Evolutionary conservation across 106 monocot species (phyloP), one percentile per base, ranked within the genome.

Genomic region (Dendrobium nobile): DNA sequence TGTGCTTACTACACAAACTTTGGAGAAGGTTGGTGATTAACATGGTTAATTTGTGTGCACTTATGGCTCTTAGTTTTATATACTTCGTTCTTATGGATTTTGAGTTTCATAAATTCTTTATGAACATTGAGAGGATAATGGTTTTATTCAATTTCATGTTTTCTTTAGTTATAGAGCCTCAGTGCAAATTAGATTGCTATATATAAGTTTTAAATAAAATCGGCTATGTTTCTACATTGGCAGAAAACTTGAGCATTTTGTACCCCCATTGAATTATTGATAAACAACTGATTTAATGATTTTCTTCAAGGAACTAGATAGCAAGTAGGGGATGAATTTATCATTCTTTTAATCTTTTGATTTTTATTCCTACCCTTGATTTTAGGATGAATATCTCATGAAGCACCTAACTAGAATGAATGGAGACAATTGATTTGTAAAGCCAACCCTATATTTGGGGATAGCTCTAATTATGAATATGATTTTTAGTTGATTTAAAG

Each of bases 1-100:
- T 85, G 92, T 90, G 58, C 92, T 92, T 67, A 92, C 92, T 31
- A 92, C 92, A 41, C 88, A 92, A 81, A 92, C 92, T 4, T 54
- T 83, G 72, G 83, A 83, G 31, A 83, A 83, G 82, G 81, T 81
- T 77, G 54, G 81, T 41, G 19, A 26, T 19, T 72, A 75, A 22
- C 22, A 22, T 75, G 31, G 37, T 56, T 56, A 56, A 41, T 73
- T n/a, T 80, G 6, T 9, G 27, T 80, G 2, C 51, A 51, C 10
- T 9, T 22, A 2, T 37, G 37, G 37, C 37, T 37, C 37, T 24
- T 65, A 65, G 64, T 24, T 65, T 65, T 65, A 26, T 65, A 65
- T 65, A 26, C 24, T 65, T 8, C 64, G 26, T 26, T 65, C 15
- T 22, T 65, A 7, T 65, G 22, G 22, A 10, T 24, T 65, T 22